Evolutionary conservation across 371 early-diverging fungal species (phyloP).

Genomic region (Capillidium rhysosporum): DNA sequence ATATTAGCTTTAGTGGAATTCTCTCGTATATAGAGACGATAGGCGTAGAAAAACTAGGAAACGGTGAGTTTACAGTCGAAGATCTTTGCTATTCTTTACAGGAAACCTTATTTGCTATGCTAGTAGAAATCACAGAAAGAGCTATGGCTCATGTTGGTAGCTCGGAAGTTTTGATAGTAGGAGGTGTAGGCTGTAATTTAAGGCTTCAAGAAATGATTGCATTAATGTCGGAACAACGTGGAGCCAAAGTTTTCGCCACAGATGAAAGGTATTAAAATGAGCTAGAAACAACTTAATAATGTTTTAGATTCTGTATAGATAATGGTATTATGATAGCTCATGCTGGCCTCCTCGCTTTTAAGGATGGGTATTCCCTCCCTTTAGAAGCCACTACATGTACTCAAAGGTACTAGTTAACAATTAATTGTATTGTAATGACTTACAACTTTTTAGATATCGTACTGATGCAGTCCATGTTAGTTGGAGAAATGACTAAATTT

Average conservation of each 20-base stretch:
- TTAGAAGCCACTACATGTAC: constrained; percentile 81
- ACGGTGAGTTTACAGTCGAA: constrained; percentile 42
- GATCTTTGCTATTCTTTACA: constrained; percentile 97
- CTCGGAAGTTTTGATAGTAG: constrained; percentile 91
- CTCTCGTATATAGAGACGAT: constrained; percentile 71
- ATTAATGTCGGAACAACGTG: constrained; percentile 84
- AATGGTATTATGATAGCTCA: constrained; percentile 99
- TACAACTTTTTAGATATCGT: constrained; percentile 38
- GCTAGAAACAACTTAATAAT: neutral
- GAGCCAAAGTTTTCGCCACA: constrained; percentile 80
- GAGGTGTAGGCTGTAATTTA: constrained; percentile 97
- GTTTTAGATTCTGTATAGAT: constrained; percentile 84
- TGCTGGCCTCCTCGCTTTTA: constrained; percentile 72
- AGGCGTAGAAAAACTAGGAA: constrained; percentile 37
- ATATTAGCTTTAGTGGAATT: constrained; percentile 98
- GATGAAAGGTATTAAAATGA: constrained; percentile 63
- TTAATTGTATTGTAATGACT: neutral
- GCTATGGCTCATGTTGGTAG: constrained; percentile 97
- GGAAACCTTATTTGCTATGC: constrained; percentile 97
- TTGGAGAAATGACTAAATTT: constrained; percentile 53
- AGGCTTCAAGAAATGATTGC: constrained; percentile 98
- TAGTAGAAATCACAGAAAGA: constrained; percentile 99
- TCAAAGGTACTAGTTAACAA: constrained; percentile 39
- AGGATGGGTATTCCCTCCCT: constrained; percentile 45
- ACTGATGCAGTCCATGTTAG: constrained; percentile 82